Percentiles rank a stretch among this genome's conserved stretches.
Conservation (phyloP, 2,329 filamentous ascomycete genomes). For the Fusarium sp. region DNA sequence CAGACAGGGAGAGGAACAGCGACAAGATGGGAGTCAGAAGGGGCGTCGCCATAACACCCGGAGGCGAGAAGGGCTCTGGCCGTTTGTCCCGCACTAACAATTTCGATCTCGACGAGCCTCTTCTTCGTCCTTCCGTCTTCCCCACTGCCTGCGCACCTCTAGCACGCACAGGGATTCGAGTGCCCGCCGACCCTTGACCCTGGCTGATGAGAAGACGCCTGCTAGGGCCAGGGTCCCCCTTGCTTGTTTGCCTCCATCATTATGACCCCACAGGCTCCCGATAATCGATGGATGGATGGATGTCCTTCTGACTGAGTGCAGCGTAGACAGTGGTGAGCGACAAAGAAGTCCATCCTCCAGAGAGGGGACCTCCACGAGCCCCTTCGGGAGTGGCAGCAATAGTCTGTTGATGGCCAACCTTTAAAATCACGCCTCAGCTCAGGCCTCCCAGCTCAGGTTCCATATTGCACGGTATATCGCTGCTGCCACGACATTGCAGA, state of each 20-base stretch:
- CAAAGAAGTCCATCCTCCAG: constrained; percentile 19
- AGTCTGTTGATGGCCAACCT: constrained; percentile 2
- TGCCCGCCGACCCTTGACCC: constrained; percentile 34
- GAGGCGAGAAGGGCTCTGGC: constrained; percentile 21
- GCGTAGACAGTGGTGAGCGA: constrained; percentile 15
- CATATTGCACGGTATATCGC: constrained; percentile 3
- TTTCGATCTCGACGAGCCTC: constrained; percentile 33
- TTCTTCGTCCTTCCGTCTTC: constrained; percentile 21
- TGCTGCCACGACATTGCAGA: not conserved
- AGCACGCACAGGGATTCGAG: constrained; percentile 22
- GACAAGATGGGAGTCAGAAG: constrained; percentile 4
- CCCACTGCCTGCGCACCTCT: constrained; percentile 19
- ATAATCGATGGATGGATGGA: constrained; percentile 33
- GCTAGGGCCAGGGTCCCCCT: constrained; percentile 31
- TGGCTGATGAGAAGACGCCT: constrained; percentile 27
- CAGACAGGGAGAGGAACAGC: constrained; percentile 5
- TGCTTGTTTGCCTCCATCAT: constrained; percentile 31
- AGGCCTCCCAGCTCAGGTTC: constrained; percentile 8
- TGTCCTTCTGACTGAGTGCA: constrained; percentile 37
- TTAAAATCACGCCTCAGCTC: constrained; percentile 23
- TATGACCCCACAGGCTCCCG: constrained; percentile 38
- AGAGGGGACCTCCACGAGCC: constrained; percentile 15
- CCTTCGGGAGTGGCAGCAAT: constrained; percentile 24
- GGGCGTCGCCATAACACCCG: constrained; percentile 29
- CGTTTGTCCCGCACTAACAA: constrained; percentile 43